These are phyloP conservation scores for Candida incommunis DNA, from an alignment of 805 yeast species.

Conservation along the genomic window DNA sequence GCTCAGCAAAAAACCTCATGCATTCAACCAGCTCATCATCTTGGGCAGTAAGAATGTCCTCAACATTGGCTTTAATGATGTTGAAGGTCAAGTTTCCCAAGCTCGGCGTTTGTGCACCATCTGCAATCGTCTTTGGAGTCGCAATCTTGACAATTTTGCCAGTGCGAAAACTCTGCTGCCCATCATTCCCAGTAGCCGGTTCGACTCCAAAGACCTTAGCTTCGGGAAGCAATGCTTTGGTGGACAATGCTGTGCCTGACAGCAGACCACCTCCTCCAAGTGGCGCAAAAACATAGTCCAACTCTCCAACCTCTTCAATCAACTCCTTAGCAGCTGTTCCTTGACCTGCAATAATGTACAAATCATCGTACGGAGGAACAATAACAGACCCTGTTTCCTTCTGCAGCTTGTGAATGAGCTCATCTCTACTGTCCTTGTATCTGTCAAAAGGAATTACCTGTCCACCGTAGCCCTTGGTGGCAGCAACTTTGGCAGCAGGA, in stretches of 20 bases:
- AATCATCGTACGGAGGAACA: conserved; percentile 37
- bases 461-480: conserved; percentile 35
- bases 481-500: conserved; percentile 32
- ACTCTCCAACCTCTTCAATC: conserved; percentile 22
- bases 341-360: conserved; percentile 37
- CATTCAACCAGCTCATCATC: conserved; percentile 10
- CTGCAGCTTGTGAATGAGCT: conserved; percentile 27
- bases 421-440: conserved; percentile 32
- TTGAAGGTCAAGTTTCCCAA: conserved; percentile 11
- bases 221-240: conserved; percentile 8
- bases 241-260: conserved; percentile 24
- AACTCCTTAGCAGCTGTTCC: conserved; percentile 24
- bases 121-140: conserved; percentile 12
- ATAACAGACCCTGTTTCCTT: conserved; percentile 25
- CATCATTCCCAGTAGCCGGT: conserved; percentile 14
- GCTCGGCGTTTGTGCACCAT: conserved; percentile 14
- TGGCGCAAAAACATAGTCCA: conserved; percentile 34
- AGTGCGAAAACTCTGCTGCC: conserved; percentile 9
- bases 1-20: conserved; percentile 11
- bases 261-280: conserved; percentile 43
- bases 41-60: conserved; percentile 10
- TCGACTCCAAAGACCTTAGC: conserved; percentile 13
- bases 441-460: conserved; percentile 29
- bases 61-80: conserved; percentile 10
- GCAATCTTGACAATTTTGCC: conserved; percentile 10